Base-by-base conservation (phyloP, 306 rosid species). In the Dryas octopetala region DNA sequence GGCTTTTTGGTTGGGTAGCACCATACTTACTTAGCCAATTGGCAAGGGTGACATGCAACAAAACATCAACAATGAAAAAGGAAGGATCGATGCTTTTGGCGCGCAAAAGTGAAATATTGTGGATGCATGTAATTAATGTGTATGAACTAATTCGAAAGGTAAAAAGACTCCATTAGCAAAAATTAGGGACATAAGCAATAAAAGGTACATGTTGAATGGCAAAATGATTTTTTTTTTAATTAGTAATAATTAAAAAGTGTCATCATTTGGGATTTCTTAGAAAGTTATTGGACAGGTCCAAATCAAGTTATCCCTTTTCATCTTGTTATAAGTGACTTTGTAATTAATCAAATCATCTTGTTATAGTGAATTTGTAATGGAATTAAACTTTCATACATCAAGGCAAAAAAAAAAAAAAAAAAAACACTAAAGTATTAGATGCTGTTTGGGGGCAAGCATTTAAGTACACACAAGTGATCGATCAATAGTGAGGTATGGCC, bases 11-110 rank as follows among this genome's bases (percentile, higher is more conserved):
- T 70, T 85, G 82, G 87, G 68, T 57, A 49, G 41, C 66, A 83
- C 66, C 74, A 80, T 43, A 78, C 75, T 80, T 75, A 51, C 81
- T 75, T 86, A 68, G 87, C 79, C 41, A 68, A 70, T 74, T 80
- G 54, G 79, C 57, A 70, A 76, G 74, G 85, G 73, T 48, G 12
- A 47, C 47, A 51, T 65, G 70, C 77, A 62, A 44, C 77, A 32
- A 64, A 78, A 68, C 79, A 48, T 44, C 62, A 66, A 66, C 57
- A 48, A 50, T 71, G 1, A 57, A 19, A 68, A 68, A 23, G 32
- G n/a, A 44, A 53, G 45, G 47, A 66, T 28, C 23, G 19, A 28
- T 46, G 45, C 72, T 68, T 68, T 49, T 4, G 16, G 12, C 23
- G 23, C 23, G 23, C 72, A 14, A 68, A 68, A 49, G 72, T 15